phyloP scores from a whole-genome alignment of 768 basidiomycete genomes.

The Termitomyces heimii region DNA sequence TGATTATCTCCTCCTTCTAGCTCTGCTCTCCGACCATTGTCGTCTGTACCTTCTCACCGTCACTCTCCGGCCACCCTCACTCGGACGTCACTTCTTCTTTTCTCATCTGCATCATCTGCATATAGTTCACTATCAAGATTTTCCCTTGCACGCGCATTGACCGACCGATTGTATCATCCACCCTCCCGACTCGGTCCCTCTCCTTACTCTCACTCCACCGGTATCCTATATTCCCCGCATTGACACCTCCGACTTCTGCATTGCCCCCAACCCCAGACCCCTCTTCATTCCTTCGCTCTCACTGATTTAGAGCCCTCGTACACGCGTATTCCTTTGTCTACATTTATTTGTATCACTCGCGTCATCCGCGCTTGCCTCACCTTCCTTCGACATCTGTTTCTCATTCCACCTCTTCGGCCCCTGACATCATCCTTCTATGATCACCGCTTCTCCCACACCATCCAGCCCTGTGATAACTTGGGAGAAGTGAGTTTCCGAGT shows the following conservation, averaged over 20 bases:
- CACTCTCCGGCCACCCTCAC: neutral
- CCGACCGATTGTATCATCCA: conserved; percentile 1
- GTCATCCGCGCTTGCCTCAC: conserved; percentile 4
- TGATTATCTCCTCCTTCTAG: conserved; percentile 26
- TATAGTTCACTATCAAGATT: conserved; percentile 3
- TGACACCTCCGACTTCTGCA: conserved; percentile 4
- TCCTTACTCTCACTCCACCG: neutral
- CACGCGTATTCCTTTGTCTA: conserved; percentile 9
- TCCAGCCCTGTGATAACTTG: conserved; percentile 3
- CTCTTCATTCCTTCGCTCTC: neutral
- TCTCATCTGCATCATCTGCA: conserved; percentile 7
- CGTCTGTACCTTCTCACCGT: conserved; percentile 1
- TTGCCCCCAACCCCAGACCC: conserved; percentile 2
- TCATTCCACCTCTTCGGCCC: neutral
- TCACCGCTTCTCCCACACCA: neutral
- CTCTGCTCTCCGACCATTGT: neutral
- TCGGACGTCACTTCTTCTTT: neutral
- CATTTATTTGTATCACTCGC: conserved; percentile 5
- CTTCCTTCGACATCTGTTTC: conserved; percentile 1
- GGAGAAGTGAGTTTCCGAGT: conserved; percentile 7
- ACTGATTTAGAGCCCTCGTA: neutral
- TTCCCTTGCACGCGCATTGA: conserved; percentile 10
- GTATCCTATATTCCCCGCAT: conserved; percentile 7
- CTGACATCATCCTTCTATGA: conserved; percentile 4
- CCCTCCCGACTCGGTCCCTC: neutral